Evolutionary conservation across 2,329 filamentous ascomycete species (phyloP), one percentile per base, ranked within the genome.

Genomic region (Alternaria panax): DNA sequence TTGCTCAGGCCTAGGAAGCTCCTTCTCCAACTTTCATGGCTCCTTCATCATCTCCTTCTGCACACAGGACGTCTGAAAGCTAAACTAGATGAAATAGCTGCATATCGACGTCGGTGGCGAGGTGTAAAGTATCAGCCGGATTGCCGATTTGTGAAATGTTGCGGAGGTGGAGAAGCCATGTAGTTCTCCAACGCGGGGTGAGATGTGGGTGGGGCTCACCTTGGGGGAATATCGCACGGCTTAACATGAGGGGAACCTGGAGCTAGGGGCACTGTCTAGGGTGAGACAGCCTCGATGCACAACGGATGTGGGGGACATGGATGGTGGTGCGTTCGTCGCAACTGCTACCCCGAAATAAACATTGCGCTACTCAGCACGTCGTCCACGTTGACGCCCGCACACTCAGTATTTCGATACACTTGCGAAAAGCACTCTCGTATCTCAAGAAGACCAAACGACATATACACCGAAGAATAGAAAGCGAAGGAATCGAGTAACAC

Each of bases 131-230:
- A 48, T 34, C 20, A 40, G n/a, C 48, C 28, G 34, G 48, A 36
- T 28, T 48, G 45, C n/a, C 41, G 28, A 60, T 56, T 36, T 32
- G 30, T 41, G 16, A 38, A 38, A 46, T 27, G 30, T 22, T 57
- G 46, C 36, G 42, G 47, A 45, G 41, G 36, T 52, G 57, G 56
- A 46, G 50, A 43, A 47, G 46, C 47, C 40, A 52, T 57, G 50
- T 25, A 4, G 32, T 54, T 59, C 50, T 42, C 45, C 53, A 60
- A 55, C 22, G 60, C 36, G 60, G 60, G 60, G 57, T 52, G 36
- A 28, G 18, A 48, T 18, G 53, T 43, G 52, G 56, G 53, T 43
- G 52, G 56, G 59, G 51, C 38, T 42, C 5, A 3, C 16, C 16
- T 40, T 48, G 28, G 32, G 42, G 52, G 12, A 46, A 5, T 24